Base-by-base conservation (phyloP, 2,329 filamentous ascomycete genomes). In the Alternaria viburni region DNA sequence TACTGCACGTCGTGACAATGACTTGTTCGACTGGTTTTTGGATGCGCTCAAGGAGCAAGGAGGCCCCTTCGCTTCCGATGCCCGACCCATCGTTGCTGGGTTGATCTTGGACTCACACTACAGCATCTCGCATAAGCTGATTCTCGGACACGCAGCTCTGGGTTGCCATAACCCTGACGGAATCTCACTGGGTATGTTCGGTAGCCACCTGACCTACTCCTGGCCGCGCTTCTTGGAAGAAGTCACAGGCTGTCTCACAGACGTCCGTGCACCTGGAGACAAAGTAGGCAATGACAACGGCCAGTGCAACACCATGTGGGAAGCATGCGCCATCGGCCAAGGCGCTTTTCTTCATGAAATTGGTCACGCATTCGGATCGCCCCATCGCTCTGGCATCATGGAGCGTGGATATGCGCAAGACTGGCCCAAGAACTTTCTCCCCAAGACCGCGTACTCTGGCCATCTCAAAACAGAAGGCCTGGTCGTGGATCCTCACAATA, bases 341-440 rank as follows among this genome's bases (percentile, higher is more conserved):
- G 77, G 76, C 3, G 76, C 77, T 9, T 77, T 77, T 50, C 61
- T 81, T n/a, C 76, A 79, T 46, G 74, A 80, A 62, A 74, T 81
- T 6, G 78, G 77, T 15, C 77, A 79, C 67, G 79, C 79, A 15
- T 80, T 81, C 64, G 77, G 77, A 5, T 77, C 72, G 7, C 66
- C 70, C 12, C 73, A 79, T 56, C 62, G 65, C 9, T 21, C 51
- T n/a, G 77, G 76, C 1, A 79, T 79, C 43, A 79, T 70, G 83
- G 73, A 81, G 21, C 50, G 61, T 25, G 57, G 57, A 8, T 66
- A 66, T 21, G 62, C 62, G 19, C 64, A 64, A 25, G 57, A 69
- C 56, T 85, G 83, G 84, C 75, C 78, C 0, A 79, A 79, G 55
- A 79, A 78, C 61, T 85, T 85, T 56, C 60, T 85, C 2, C 61